Evolutionary conservation across 495 filamentous ascomycete species (phyloP), one percentile per base, ranked within the genome.

Genomic region (Neurospora tetraspora): DNA sequence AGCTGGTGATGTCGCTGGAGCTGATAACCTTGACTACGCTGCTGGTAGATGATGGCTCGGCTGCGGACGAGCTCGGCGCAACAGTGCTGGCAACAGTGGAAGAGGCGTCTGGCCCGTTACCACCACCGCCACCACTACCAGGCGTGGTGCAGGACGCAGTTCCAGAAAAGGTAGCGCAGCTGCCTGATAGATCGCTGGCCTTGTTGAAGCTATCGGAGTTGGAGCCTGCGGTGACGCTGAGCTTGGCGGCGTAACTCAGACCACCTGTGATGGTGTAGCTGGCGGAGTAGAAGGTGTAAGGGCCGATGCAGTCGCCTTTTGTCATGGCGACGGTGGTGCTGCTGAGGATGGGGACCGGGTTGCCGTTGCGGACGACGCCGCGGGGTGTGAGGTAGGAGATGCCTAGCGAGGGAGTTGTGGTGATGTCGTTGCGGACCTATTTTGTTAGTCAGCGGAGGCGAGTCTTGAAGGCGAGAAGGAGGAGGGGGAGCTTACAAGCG

Each of bases 201-300:
- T 79, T 78, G 73, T 82, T 83, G 75, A 84, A 85, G 70, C 79
- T 77, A 69, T 84, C 83, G 6, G 72, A 75, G 38, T 78, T 70
- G 27, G 74, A 76, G 31, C 86, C 87, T 31, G 81, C 82, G 31
- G 78, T 81, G 31, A 88, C 80, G 47, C 82, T 85, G 70, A 89
- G 77, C 38, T 81, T 80, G n/a, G 86, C 82, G 43, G 84, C 84
- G 76, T 83, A 83, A 69, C 80, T 84, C 53, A 84, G 80, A 23
- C 83, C 82, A 16, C 81, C 83, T 31, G 81, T 76, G 53, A 86
- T 79, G 45, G 84, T 77, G 73, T 83, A 85, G 65, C 77, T 84
- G 2, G 80, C 86, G 11, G 81, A 83, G 74, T 86, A 89, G 36
- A 89, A 81, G 20, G 81, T 86, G 72, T 90, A 89, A 9, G 75